These are phyloP conservation scores for Neurospora pannonica DNA, from an alignment of 495 filamentous ascomycete genomes.

Conservation along the genomic window DNA sequence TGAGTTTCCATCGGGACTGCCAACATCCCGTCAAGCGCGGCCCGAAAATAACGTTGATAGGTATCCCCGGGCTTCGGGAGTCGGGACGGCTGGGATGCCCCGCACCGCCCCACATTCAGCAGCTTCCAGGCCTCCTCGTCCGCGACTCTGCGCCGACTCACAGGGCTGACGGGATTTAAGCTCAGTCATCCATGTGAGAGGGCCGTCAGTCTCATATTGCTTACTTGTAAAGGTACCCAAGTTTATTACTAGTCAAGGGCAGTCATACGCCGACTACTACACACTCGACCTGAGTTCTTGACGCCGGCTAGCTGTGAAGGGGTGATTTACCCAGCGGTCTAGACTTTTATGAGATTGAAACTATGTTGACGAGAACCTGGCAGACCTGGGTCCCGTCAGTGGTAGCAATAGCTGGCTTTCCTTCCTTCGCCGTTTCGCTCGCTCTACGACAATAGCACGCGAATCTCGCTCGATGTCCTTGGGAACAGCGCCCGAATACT, in stretches of 20 bases:
- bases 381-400: background rate
- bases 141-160: background rate
- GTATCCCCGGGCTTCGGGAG: background rate
- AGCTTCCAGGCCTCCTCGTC: background rate
- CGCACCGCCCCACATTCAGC: background rate
- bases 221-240: background rate
- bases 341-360: background rate
- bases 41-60: background rate
- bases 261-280: background rate
- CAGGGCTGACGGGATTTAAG: background rate
- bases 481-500: constrained; percentile 65
- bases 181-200: background rate
- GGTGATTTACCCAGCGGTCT: background rate
- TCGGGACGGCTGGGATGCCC: background rate
- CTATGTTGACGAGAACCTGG: background rate
- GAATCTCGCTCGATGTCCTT: constrained; percentile 74
- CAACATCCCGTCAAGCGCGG: background rate
- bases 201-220: background rate
- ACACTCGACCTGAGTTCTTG: background rate
- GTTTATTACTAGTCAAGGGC: background rate
- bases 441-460: constrained; percentile 58
- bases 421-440: background rate
- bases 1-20: background rate
- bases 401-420: background rate
- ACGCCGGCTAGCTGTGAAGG: background rate